phyloP scores from a whole-genome alignment of 1,284 basidiomycete genomes.

The Boletus smithii region DNA sequence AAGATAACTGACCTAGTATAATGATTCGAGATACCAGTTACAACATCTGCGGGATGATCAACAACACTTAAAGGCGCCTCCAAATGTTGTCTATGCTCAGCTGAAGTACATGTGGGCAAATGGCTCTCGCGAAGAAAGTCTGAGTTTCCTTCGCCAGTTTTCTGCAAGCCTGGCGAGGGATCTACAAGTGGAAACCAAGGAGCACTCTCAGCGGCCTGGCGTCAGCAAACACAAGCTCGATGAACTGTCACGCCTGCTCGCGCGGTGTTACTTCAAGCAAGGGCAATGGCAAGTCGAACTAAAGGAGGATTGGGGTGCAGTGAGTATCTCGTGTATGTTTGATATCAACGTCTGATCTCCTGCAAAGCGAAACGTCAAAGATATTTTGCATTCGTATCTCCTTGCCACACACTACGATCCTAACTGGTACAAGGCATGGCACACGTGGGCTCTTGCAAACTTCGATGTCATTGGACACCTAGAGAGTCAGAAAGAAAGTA shows the following conservation, averaged over 20 bases:
- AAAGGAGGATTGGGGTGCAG: conserved; percentile 75
- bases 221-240: conserved; percentile 64
- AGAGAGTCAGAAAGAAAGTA: conserved; percentile 64
- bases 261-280: conserved; percentile 95
- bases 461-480: conserved; percentile 91
- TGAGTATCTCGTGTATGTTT: conserved; percentile 39
- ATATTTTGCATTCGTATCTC: conserved; percentile 83
- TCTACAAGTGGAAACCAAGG: conserved; percentile 57
- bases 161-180: conserved; percentile 76
- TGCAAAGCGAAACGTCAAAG: conserved; percentile 68
- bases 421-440: conserved; percentile 99
- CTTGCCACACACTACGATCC: conserved; percentile 91
- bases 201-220: conserved; percentile 43
- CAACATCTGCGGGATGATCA: conserved; percentile 45
- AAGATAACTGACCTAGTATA: conserved; percentile 4
- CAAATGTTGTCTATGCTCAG: conserved; percentile 96
- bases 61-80: conserved; percentile 78
- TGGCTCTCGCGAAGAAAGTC: conserved; percentile 74
- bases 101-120: conserved; percentile 97
- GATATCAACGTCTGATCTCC: conserved; percentile 9
- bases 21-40: conserved; percentile 24
- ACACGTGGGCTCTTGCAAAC: conserved; percentile 97
- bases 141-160: conserved; percentile 87
- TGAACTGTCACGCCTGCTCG: conserved; percentile 86
- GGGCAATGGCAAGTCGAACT: conserved; percentile 92